A percentile compares a stretch with the other conserved stretches of the same genome.
Conservation (phyloP, 768 basidiomycete species). For the Amanita subjunquillea region DNA sequence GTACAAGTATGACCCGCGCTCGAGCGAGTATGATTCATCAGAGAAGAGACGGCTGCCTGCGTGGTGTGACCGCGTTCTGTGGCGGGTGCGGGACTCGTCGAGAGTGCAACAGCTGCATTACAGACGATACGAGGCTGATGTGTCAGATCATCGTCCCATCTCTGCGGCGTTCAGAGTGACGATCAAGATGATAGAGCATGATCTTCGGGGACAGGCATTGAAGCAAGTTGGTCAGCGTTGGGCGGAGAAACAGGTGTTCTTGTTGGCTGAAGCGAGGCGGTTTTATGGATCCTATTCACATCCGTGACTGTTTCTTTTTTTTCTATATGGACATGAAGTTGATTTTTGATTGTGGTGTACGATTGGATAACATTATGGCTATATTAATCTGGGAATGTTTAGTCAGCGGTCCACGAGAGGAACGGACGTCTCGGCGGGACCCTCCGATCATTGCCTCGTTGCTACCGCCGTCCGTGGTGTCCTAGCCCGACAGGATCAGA, state of each 20-base stretch:
- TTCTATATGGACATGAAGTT: neutral
- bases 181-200: conserved; percentile 60
- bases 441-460: neutral
- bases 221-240: conserved; percentile 45
- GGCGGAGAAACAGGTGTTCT: conserved; percentile 32
- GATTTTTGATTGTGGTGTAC: no score
- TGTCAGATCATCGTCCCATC: conserved; percentile 87
- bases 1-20: conserved; percentile 86
- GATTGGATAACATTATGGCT: no score
- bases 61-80: conserved; percentile 95
- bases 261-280: conserved; percentile 26
- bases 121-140: conserved; percentile 72
- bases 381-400: neutral
- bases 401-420: conserved; percentile 5
- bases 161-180: conserved; percentile 68
- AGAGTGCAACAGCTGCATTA: conserved; percentile 67
- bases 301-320: neutral
- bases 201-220: conserved; percentile 47
- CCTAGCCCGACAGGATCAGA: conserved; percentile 1
- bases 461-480: conserved; percentile 5
- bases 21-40: conserved; percentile 75
- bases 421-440: conserved; percentile 5
- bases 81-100: conserved; percentile 44
- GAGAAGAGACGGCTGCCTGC: conserved; percentile 87
- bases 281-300: conserved; percentile 24